These are phyloP conservation scores for Venturia aucupariae DNA, from an alignment of 2,329 filamentous ascomycete genomes.

Conservation along the genomic window DNA sequence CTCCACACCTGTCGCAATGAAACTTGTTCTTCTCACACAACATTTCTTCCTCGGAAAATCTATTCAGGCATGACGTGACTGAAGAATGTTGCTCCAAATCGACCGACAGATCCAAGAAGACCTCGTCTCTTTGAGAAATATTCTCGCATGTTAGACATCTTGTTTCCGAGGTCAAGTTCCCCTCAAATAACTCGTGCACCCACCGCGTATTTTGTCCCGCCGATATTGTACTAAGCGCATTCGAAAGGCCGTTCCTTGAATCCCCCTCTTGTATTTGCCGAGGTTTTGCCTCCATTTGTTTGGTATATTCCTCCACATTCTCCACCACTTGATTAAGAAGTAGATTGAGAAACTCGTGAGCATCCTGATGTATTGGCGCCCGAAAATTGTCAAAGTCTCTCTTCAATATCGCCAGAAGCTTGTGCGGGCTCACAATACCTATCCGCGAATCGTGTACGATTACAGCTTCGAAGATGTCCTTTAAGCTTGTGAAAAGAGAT, in stretches of 20 bases:
- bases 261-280: constrained; percentile 16
- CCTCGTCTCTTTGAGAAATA: constrained; percentile 87
- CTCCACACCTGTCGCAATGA: constrained; percentile 94
- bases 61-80: constrained; percentile 86
- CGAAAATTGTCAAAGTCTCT: constrained; percentile 96
- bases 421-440: constrained; percentile 83
- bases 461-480: constrained; percentile 91
- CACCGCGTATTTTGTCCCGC: constrained; percentile 46
- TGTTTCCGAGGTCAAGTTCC: constrained; percentile 88
- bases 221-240: constrained; percentile 2
- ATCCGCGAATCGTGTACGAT: constrained; percentile 73
- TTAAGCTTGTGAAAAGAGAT: constrained; percentile 85
- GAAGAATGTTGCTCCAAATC: constrained; percentile 93
- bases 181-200: constrained; percentile 97
- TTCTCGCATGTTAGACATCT: constrained; percentile 95
- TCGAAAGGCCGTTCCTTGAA: constrained; percentile 21
- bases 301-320: constrained; percentile 83
- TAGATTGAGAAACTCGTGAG: constrained; percentile 91
- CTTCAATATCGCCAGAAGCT: constrained; percentile 88
- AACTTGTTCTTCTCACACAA: constrained; percentile 98
- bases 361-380: constrained; percentile 95
- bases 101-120: constrained; percentile 91
- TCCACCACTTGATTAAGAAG: constrained; percentile 93
- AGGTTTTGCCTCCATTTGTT: constrained; percentile 43
- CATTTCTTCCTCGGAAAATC: constrained; percentile 98